Evolutionary conservation across 306 rosid genomes (phyloP).

Genomic region (Erythrophleum fordii): DNA sequence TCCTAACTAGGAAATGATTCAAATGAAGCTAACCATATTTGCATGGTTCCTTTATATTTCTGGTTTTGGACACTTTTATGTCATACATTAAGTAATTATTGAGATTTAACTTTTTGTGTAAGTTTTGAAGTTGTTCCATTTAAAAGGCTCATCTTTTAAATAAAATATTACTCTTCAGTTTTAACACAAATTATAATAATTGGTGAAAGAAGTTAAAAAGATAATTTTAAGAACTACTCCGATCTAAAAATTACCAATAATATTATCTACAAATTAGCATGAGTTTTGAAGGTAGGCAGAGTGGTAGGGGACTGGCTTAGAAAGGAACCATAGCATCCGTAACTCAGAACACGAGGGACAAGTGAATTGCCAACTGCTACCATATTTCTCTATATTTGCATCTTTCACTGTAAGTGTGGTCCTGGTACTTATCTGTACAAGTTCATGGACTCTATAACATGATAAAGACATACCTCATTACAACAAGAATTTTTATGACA

Average conservation of each 20-base stretch:
- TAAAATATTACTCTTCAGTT: not conserved
- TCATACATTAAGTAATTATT: too few relatives aligned
- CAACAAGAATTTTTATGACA: constrained; percentile 41
- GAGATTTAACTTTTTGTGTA: too few relatives aligned
- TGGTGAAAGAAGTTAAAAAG: not conserved
- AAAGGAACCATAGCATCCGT: constrained; percentile 25
- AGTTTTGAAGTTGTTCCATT: not conserved
- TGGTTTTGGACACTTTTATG: too few relatives aligned
- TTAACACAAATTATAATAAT: too few relatives aligned
- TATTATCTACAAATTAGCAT: not conserved
- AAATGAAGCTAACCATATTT: not conserved
- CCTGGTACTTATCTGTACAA: not conserved
- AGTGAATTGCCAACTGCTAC: constrained; percentile 30
- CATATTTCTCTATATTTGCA: not conserved
- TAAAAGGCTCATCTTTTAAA: not conserved
- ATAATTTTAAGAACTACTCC: not conserved
- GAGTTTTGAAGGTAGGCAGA: not conserved
- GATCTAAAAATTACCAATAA: not conserved
- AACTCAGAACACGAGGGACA: constrained; percentile 26
- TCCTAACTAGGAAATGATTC: not conserved
- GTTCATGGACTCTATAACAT: constrained; percentile 1
- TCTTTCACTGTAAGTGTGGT: constrained; percentile 4
- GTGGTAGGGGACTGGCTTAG: not conserved
- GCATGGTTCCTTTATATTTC: not conserved
- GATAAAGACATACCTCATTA: constrained; percentile 42